Evolutionary conservation across 2,329 filamentous ascomycete species (phyloP).

Genomic region (Aspergillus pseudonomiae): DNA sequence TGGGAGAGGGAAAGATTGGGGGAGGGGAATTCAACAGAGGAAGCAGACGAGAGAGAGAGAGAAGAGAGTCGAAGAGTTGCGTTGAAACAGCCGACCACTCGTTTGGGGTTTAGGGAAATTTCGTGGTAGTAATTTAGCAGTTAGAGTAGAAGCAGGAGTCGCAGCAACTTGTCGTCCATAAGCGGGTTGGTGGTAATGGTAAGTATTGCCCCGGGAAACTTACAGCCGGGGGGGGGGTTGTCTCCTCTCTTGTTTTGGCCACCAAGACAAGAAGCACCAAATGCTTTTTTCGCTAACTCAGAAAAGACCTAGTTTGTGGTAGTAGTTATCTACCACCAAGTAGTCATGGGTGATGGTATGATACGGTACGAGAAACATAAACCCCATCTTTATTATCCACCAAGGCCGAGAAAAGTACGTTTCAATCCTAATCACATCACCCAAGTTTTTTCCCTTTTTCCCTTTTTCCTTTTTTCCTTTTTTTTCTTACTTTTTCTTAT

Average conservation of each 20-base stretch:
- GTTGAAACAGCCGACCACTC: slow-evolving; percentile 24
- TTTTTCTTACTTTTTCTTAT: background rate
- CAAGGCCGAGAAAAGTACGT: background rate
- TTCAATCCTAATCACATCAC: background rate
- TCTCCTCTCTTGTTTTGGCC: slow-evolving; percentile 13
- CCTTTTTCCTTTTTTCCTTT: background rate
- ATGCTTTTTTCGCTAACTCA: slow-evolving; percentile 6
- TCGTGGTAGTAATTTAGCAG: slow-evolving; percentile 11
- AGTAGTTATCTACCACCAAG: background rate
- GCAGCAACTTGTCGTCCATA: background rate
- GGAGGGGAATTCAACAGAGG: slow-evolving; percentile 16
- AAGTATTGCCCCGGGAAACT: slow-evolving; percentile 5
- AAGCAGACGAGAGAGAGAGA: slow-evolving; percentile 18
- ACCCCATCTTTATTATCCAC: slow-evolving; percentile 2
- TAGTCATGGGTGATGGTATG: slow-evolving; percentile 13
- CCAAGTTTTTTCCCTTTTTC: background rate
- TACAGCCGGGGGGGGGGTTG: background rate
- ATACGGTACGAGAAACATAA: slow-evolving; percentile 8
- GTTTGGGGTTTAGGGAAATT: slow-evolving; percentile 20
- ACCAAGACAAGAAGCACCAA: slow-evolving; percentile 8
- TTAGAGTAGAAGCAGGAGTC: slow-evolving; percentile 3
- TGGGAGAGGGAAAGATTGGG: slow-evolving; percentile 21
- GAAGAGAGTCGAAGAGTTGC: slow-evolving; percentile 11
- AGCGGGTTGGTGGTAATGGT: slow-evolving; percentile 6
- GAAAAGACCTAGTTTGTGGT: background rate